Conservation (phyloP, 768 basidiomycete genomes). For the Collybia nuda region DNA sequence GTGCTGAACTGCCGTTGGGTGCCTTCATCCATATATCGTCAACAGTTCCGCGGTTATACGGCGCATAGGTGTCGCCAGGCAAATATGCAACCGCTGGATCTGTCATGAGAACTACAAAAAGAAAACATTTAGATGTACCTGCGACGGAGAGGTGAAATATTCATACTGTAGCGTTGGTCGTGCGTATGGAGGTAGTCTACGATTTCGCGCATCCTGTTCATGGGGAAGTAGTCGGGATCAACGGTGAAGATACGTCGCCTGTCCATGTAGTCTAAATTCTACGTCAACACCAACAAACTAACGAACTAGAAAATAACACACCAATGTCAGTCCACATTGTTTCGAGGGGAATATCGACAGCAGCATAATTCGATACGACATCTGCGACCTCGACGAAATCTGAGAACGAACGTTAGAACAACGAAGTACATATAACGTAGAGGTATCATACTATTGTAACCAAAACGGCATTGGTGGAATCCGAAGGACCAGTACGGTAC, state of each 20-base stretch:
- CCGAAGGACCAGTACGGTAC: conserved; percentile 78
- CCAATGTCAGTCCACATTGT: conserved; percentile 84
- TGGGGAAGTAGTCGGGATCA: conserved; percentile 68
- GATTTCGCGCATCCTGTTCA: conserved; percentile 63
- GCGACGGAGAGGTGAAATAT: background rate
- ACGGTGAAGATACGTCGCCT: conserved; percentile 66
- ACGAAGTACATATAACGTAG: too few relatives aligned
- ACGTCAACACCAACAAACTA: background rate
- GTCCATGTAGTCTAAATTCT: conserved; percentile 61
- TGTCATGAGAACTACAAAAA: conserved; percentile 60
- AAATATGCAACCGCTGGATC: conserved; percentile 66
- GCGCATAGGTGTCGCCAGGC: conserved; percentile 44
- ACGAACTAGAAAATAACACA: conserved; percentile 12
- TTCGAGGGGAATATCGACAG: conserved; percentile 64
- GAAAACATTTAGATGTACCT: background rate
- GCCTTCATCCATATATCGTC: conserved; percentile 63
- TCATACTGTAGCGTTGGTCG: conserved; percentile 54
- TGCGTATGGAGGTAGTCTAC: conserved; percentile 59
- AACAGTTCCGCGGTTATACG: conserved; percentile 54
- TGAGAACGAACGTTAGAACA: conserved; percentile 17
- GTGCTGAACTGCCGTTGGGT: conserved; percentile 53
- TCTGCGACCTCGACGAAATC: conserved; percentile 62
- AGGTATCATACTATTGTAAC: conserved; percentile 49
- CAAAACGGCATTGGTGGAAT: conserved; percentile 72
- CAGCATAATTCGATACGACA: conserved; percentile 62